phyloP scores from a whole-genome alignment of 2,329 filamentous ascomycete species.

The Venturia aucupariae region DNA sequence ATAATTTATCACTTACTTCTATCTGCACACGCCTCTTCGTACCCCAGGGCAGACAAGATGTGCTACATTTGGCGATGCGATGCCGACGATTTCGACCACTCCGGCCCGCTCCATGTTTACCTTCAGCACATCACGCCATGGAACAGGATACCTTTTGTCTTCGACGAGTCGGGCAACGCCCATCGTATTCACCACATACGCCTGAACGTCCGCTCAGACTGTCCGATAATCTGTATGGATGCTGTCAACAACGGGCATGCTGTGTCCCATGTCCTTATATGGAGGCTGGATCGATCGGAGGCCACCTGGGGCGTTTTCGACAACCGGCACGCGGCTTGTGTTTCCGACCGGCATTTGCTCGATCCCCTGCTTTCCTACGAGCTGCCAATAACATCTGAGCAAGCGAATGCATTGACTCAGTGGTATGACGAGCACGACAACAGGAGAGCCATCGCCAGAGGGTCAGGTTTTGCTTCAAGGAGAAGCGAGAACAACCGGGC shows the following conservation, averaged over 20 bases:
- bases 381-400: not conserved
- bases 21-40: too few species aligned
- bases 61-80: constrained; percentile 1
- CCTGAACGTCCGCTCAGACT: not conserved
- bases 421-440: not conserved
- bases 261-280: not conserved
- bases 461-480: not conserved
- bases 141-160: not conserved
- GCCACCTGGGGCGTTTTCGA: not conserved
- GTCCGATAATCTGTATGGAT: not conserved
- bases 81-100: not conserved
- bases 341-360: not conserved
- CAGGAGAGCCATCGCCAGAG: not conserved
- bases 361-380: not conserved
- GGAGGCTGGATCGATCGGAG: not conserved
- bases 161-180: not conserved
- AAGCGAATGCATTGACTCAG: not conserved
- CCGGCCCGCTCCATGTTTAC: not conserved
- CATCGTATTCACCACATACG: not conserved
- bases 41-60: not conserved
- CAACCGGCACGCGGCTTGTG: not conserved
- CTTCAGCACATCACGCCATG: not conserved
- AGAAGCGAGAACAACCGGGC: not conserved
- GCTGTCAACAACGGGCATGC: not conserved
- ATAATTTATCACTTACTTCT: too few species aligned